Evolutionary conservation across 164 flowering plant species (phyloP), one percentile per base, ranked within the genome.

Genomic region (Magnolia sinica): DNA sequence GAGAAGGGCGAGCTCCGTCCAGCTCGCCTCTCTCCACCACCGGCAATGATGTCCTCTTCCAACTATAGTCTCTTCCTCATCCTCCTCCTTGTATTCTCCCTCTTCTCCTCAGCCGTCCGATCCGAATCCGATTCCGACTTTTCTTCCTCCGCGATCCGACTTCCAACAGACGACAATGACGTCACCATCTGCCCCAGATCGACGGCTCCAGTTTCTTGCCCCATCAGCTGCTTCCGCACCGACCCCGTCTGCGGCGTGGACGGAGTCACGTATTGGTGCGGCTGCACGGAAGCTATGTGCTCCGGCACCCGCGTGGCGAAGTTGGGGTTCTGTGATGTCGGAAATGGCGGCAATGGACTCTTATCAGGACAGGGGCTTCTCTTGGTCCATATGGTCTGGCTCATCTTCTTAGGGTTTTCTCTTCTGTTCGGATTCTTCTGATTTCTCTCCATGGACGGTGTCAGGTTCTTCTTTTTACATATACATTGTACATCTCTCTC

Each of bases 191-290:
- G 89, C 79, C 22, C 74, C 8, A 59, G 76, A 61, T 9, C 76
- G 14, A 37, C 45, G 45, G 70, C 59, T 22, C 87, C 87, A 20
- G 31, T 61, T 1, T 77, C 82, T 8, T 88, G 91, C 76, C 91
- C 93, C 7, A 82, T 88, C 50, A 86, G 76, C 7, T 91, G 94
- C 80, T 89, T 91, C 73, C 84, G 92, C 3, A 29, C 92, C 22
- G 89, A 88, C 66, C 92, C 94, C 20, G 92, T 91, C 4, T 91
- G 94, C 77, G 94, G 91, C 70, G 86, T 45, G 19, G 83, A 91
- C 74, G 94, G 92, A 20, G 87, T 88, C 63, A 91, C 94, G 19
- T 91, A 91, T 79, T 89, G 92, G 90, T 91, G 92, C 79, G 94
- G 94, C 14, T 87, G 92, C 76, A 81, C 86, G 45, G 91, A 91